These are phyloP conservation scores for Cocos nucifera DNA, from an alignment of 176 grass and related monocot species.

Conservation along the genomic window DNA sequence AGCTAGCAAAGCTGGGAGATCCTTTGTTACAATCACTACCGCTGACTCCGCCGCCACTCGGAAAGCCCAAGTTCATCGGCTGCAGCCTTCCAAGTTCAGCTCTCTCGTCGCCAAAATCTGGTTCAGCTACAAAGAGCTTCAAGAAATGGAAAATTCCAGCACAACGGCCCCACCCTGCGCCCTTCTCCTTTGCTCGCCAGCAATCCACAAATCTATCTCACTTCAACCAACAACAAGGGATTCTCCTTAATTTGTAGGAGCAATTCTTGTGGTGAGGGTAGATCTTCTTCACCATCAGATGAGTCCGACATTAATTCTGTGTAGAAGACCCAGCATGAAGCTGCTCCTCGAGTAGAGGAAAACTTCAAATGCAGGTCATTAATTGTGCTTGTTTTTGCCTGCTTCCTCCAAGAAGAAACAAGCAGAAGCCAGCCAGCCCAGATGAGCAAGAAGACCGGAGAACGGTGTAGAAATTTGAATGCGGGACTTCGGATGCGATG, in stretches of 20 bases:
- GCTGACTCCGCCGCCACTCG: neutral
- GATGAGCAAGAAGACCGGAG: no score
- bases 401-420: conserved; percentile 37
- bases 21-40: neutral
- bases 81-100: conserved; percentile 4
- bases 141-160: conserved; percentile 7
- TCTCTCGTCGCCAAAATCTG: conserved; percentile 6
- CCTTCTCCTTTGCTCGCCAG: conserved; percentile 4
- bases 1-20: conserved; percentile 28
- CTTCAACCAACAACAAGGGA: conserved; percentile 2
- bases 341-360: conserved; percentile 1
- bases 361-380: conserved; percentile 40
- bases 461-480: conserved; percentile 33
- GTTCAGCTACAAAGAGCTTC: neutral
- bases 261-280: conserved; percentile 37
- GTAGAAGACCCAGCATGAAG: conserved; percentile 26
- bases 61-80: conserved; percentile 13
- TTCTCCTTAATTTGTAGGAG: conserved; percentile 18
- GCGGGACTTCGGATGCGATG: conserved; percentile 16
- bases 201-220: conserved; percentile 4
- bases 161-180: neutral
- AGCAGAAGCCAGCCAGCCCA: neutral
- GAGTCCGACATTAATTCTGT: conserved; percentile 21
- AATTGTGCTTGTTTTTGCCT: conserved; percentile 59
- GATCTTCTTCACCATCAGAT: conserved; percentile 24